Evolutionary conservation across 2,329 filamentous ascomycete species (phyloP).

Genomic region (Calonectria multiphialidica): DNA sequence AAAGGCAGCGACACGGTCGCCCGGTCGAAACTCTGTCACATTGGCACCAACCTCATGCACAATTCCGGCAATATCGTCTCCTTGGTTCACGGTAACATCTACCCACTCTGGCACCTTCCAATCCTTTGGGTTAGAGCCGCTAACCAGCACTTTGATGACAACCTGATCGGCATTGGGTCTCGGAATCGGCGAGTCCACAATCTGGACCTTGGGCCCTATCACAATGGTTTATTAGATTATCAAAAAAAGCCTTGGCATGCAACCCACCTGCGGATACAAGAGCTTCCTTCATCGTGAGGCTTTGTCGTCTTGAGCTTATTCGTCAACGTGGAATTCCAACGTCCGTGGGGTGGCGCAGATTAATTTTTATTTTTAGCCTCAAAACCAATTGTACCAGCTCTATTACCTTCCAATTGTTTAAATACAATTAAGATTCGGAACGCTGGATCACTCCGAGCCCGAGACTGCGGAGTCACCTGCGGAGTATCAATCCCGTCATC

Average conservation of each 20-base stretch:
- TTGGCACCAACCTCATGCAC: not conserved
- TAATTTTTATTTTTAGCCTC: too few species aligned
- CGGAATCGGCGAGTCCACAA: not conserved
- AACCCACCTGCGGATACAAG: not conserved
- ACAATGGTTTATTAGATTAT: not conserved
- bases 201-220: not conserved
- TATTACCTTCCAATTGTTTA: not conserved
- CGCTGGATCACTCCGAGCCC: not conserved
- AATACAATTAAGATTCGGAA: not conserved
- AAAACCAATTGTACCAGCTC: too few species aligned
- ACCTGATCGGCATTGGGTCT: not conserved
- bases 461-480: not conserved
- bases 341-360: not conserved
- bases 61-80: not conserved
- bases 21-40: not conserved
- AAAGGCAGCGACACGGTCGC: not conserved
- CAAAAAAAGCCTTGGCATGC: not conserved
- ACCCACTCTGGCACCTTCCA: not conserved
- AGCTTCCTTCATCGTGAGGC: not conserved
- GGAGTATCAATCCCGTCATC: not conserved
- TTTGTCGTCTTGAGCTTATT: not conserved
- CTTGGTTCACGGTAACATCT: not conserved
- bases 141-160: not conserved
- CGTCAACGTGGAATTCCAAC: not conserved
- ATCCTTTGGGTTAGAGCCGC: not conserved